phyloP scores from a whole-genome alignment of 768 basidiomycete species.

The Mycena olivaceomarginata region DNA sequence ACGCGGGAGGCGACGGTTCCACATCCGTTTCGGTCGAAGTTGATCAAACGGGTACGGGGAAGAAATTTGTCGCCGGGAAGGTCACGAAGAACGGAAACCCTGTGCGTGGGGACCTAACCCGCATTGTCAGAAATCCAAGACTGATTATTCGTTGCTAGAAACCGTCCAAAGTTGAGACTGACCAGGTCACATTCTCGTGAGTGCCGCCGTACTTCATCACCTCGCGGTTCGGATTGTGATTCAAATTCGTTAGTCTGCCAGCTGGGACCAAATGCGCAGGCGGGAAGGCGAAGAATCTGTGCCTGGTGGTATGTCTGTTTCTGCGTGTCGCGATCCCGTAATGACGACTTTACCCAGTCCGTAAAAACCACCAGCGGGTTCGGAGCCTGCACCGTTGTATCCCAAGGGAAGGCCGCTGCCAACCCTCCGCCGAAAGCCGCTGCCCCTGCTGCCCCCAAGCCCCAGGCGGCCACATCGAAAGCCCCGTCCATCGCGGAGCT shows the following conservation, averaged over 20 bases:
- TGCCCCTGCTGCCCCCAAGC: constrained; percentile 1
- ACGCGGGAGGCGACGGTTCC: constrained; percentile 46
- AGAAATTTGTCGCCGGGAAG: constrained; percentile 13
- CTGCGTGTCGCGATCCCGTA: not conserved
- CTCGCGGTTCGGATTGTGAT: too few relatives aligned
- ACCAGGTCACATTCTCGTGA: constrained; percentile 38
- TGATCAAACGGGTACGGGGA: constrained; percentile 22
- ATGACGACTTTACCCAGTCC: constrained; percentile 50
- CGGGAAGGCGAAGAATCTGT: constrained; percentile 37
- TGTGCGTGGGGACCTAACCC: constrained; percentile 28
- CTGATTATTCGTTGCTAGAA: constrained; percentile 54
- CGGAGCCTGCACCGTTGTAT: constrained; percentile 38
- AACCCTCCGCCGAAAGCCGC: constrained; percentile 48
- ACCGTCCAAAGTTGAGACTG: constrained; percentile 45
- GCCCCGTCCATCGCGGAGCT: not conserved
- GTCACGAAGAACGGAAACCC: constrained; percentile 26
- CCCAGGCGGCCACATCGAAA: constrained; percentile 10
- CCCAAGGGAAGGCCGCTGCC: constrained; percentile 68
- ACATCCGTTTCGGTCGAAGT: constrained; percentile 17
- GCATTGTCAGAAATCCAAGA: not conserved
- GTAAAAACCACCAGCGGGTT: constrained; percentile 65
- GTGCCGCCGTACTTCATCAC: too few relatives aligned
- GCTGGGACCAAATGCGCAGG: constrained; percentile 49
- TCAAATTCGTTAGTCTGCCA: too few relatives aligned
- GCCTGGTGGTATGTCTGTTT: too few relatives aligned